A percentile compares a stretch with the other conserved stretches of the same genome.
phyloP scores from a whole-genome alignment of 805 yeast genomes.

The Isabelozyma gotoi region DNA sequence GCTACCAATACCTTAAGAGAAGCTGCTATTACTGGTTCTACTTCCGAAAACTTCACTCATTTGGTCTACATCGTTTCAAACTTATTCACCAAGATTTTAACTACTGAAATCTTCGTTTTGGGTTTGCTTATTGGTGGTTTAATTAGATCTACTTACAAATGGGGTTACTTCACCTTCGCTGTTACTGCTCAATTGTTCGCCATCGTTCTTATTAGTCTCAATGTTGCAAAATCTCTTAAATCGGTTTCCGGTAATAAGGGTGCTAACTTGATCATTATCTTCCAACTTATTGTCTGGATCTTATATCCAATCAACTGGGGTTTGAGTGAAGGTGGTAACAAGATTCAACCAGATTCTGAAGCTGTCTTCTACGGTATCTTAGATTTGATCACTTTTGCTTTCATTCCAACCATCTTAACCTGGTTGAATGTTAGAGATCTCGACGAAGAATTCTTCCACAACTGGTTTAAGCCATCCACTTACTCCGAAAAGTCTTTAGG shows the following conservation, averaged over 20 bases:
- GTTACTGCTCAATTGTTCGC: constrained; percentile 42
- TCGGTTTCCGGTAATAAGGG: constrained; percentile 6
- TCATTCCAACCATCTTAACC: constrained; percentile 39
- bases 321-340: constrained; percentile 63
- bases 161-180: constrained; percentile 68
- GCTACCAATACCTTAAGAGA: constrained; percentile 29
- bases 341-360: constrained; percentile 57
- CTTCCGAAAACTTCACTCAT: constrained; percentile 23
- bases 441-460: constrained; percentile 28
- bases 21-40: constrained; percentile 28
- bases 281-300: constrained; percentile 45
- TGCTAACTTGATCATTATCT: constrained; percentile 17
- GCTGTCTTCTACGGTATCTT: constrained; percentile 59
- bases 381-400: constrained; percentile 47
- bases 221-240: constrained; percentile 6
- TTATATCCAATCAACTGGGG: constrained; percentile 53
- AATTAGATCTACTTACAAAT: constrained; percentile 56
- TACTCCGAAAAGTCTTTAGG: constrained; percentile 18
- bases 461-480: constrained; percentile 4
- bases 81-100: constrained; percentile 41
- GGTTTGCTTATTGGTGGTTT: constrained; percentile 57
- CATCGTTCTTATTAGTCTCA: constrained; percentile 26
- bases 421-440: constrained; percentile 21
- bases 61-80: constrained; percentile 33
- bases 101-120: constrained; percentile 50